These are phyloP conservation scores for Aspergillus aculeatus DNA, from an alignment of 2,329 filamentous ascomycete genomes.

Conservation along the genomic window DNA sequence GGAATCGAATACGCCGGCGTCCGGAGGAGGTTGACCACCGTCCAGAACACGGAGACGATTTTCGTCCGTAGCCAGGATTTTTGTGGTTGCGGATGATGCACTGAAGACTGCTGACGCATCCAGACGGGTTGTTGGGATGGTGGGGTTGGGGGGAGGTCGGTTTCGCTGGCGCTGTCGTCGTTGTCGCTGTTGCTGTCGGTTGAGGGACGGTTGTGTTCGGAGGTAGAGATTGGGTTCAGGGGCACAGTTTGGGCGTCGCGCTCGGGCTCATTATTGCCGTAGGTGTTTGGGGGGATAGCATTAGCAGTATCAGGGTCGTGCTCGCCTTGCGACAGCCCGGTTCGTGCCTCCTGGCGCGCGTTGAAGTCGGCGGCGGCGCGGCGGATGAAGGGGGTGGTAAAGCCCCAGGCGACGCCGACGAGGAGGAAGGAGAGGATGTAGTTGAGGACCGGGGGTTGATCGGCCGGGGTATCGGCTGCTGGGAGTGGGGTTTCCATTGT, in stretches of 20 bases:
- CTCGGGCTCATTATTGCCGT: background rate
- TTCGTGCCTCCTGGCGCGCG: conserved; percentile 47
- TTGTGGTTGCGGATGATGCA: background rate
- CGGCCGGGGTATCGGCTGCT: conserved; percentile 24
- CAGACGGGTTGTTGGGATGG: conserved; percentile 22
- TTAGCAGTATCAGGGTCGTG: background rate
- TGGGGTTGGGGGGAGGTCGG: conserved; percentile 5
- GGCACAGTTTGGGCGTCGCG: background rate
- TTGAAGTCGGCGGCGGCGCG: conserved; percentile 75
- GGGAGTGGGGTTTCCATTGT: background rate
- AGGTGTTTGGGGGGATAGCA: background rate
- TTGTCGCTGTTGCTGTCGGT: conserved; percentile 4
- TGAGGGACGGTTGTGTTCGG: conserved; percentile 5
- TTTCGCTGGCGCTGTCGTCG: conserved; percentile 16
- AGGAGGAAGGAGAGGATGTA: conserved; percentile 87
- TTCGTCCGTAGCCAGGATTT: conserved; percentile 62
- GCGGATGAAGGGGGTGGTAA: conserved; percentile 90
- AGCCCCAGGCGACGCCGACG: conserved; percentile 88
- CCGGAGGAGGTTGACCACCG: conserved; percentile 71
- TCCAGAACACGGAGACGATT: conserved; percentile 66
- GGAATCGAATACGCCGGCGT: conserved; percentile 85
- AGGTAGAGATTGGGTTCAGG: background rate
- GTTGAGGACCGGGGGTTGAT: conserved; percentile 58
- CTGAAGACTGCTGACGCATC: conserved; percentile 4
- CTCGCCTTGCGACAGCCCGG: conserved; percentile 16